These are phyloP conservation scores for Glarea lozoyensis DNA, from an alignment of 495 filamentous ascomycete species.

Conservation along the genomic window DNA sequence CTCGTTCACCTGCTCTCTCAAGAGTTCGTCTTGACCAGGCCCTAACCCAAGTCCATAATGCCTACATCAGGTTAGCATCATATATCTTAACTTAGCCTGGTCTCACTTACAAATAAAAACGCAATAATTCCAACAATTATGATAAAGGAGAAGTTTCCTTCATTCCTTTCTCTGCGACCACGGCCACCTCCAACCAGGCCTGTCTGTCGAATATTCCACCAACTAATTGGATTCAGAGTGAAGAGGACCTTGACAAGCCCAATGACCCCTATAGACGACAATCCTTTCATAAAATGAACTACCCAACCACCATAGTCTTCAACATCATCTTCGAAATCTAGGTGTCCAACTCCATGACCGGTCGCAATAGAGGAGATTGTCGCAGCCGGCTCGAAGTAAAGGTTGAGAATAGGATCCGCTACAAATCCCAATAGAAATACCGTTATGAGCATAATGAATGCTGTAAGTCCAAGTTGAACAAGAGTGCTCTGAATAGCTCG, in stretches of 20 bases:
- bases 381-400: conserved; percentile 70
- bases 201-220: conserved; percentile 57
- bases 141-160: conserved; percentile 65
- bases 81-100: conserved; percentile 4
- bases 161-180: conserved; percentile 54
- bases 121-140: conserved; percentile 72
- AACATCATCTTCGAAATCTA: conserved; percentile 23
- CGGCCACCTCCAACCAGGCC: conserved; percentile 38
- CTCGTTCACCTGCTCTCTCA: conserved; percentile 65
- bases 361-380: conserved; percentile 26
- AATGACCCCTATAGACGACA: conserved; percentile 74
- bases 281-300: conserved; percentile 80
- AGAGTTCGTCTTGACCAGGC: conserved; percentile 59
- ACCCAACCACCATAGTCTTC: conserved; percentile 52
- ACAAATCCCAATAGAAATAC: conserved; percentile 75
- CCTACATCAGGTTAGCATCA: conserved; percentile 38
- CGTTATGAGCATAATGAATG: conserved; percentile 58
- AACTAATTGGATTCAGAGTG: conserved; percentile 63
- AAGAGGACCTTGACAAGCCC: conserved; percentile 78
- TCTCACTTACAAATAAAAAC: conserved; percentile 66
- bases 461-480: conserved; percentile 56
- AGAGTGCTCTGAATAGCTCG: conserved; percentile 60
- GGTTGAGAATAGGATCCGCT: conserved; percentile 84
- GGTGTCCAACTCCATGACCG: conserved; percentile 24
- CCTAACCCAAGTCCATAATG: conserved; percentile 71